These are phyloP conservation scores for Dendrothele bispora DNA, from an alignment of 768 basidiomycete genomes.

Conservation along the genomic window DNA sequence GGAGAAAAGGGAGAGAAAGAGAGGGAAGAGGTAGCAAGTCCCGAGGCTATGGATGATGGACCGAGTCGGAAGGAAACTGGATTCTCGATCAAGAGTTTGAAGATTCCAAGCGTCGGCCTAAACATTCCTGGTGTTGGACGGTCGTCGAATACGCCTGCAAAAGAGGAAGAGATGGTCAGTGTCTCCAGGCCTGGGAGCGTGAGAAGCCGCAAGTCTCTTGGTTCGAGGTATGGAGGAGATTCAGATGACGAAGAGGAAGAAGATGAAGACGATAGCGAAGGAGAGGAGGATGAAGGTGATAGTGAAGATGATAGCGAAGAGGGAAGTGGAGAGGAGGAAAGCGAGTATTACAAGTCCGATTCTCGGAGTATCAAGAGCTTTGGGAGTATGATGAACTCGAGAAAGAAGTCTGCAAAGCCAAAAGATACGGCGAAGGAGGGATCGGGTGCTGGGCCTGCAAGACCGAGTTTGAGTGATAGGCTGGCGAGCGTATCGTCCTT, in stretches of 20 bases:
- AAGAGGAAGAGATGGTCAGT: conserved; percentile 40
- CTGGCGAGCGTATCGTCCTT: conserved; percentile 82
- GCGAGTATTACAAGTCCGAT: conserved; percentile 45
- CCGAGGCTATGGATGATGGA: no score
- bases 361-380: conserved; percentile 82
- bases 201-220: no score
- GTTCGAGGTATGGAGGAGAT: conserved; percentile 4
- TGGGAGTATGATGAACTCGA: conserved; percentile 74
- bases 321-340: no score
- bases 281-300: no score
- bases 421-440: conserved; percentile 20
- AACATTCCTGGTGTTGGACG: no score
- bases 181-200: conserved; percentile 44
- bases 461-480: conserved; percentile 81
- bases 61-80: conserved; percentile 74
- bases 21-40: no score
- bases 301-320: no score
- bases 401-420: conserved; percentile 27
- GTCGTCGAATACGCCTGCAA: no score
- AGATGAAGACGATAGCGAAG: no score
- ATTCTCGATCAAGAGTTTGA: conserved; percentile 81
- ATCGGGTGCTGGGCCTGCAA: conserved; percentile 21
- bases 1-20: no score
- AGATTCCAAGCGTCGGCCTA: no score
- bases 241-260: conserved; percentile 11